Evolutionary conservation across 2,329 filamentous ascomycete genomes (phyloP), one percentile per base, ranked within the genome.

Genomic region (Calonectria naviculata): DNA sequence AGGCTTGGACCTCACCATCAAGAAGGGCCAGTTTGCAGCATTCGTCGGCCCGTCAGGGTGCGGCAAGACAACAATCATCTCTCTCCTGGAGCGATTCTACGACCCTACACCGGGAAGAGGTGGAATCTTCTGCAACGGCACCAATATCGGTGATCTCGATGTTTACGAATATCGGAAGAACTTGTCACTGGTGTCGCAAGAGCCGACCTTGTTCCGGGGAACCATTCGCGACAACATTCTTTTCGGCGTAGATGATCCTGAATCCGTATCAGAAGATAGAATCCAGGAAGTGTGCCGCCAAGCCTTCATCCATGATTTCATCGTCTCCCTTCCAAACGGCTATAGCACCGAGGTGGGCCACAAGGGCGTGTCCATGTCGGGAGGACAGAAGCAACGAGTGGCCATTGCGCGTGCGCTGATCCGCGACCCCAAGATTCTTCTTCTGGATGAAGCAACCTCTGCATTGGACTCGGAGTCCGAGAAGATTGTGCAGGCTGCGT

Each of bases 371-470:
- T 81, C 85, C 6, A 83, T 90, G 31, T 87, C 84, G 12, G 88
- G 89, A 4, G 89, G 89, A 0, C 89, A 91, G 75, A 84, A 86
- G 36, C 89, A 91, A 74, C 85, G 89, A 1, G 82, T 90, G 10
- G 87, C 86, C 2, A 87, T 90, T 36, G 89, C 89, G 0, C 83
- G 88, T 2, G 89, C 88, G 0, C 79, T 90, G 13, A 81, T 90
- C 3, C 83, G 88, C 1, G 83, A 85, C 10, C 89, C 89, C 26
- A 60, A 70, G 64, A 84, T 94, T 2, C 80, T 94, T 12, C 86
- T 94, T 17, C 84, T 94, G 0, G 93, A 94, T 74, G 92, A 94
- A 82, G 90, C 91, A 2, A 94, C 92, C 0, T 90, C 88, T 19
- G 90, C 89, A 8, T 83, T 94, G 2, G 92, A 93, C 74, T 85